A percentile compares a stretch with the other conserved stretches of the same genome.
phyloP scores from a whole-genome alignment of 2,329 filamentous ascomycete genomes.

The Magnaporthiopsis poae region DNA sequence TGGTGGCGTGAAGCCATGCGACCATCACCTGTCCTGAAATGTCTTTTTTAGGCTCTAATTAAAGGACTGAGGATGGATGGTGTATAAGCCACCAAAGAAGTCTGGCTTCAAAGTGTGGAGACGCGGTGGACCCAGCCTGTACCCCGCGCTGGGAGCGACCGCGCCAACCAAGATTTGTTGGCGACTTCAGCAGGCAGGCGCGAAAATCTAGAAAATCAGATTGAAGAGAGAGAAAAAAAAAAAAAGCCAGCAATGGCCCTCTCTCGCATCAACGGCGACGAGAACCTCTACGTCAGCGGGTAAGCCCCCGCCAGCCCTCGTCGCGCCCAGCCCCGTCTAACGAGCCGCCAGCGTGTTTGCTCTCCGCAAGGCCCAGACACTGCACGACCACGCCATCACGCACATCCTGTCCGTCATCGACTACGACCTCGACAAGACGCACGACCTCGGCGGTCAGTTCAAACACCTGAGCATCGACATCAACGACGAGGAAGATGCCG shows the following conservation, averaged over 20 bases:
- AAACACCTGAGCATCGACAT: conserved; percentile 72
- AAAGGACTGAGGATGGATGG: too few species aligned
- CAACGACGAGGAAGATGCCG: conserved; percentile 82
- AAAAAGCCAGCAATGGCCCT: conserved; percentile 40
- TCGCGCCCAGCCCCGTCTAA: neutral
- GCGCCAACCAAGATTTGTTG: neutral
- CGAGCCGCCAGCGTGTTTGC: conserved; percentile 59
- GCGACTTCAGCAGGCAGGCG: neutral
- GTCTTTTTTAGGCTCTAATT: too few species aligned
- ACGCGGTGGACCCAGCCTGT: neutral
- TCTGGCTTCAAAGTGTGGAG: neutral
- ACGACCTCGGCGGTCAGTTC: conserved; percentile 38
- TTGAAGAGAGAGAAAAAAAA: neutral
- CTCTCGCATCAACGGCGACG: conserved; percentile 57
- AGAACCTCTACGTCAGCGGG: conserved; percentile 72
- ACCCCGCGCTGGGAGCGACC: neutral
- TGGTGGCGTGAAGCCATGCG: too few species aligned
- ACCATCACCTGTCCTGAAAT: too few species aligned
- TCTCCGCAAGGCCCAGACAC: conserved; percentile 58
- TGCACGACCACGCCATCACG: conserved; percentile 68
- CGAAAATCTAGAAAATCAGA: neutral
- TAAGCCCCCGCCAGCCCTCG: conserved; percentile 33
- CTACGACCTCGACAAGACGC: conserved; percentile 30
- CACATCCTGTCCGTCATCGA: conserved; percentile 76
- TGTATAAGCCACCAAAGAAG: too few species aligned